Evolutionary conservation across 139 green algal species (phyloP), one percentile per base, ranked within the genome.

Genomic region (Picochlorum sp.): DNA sequence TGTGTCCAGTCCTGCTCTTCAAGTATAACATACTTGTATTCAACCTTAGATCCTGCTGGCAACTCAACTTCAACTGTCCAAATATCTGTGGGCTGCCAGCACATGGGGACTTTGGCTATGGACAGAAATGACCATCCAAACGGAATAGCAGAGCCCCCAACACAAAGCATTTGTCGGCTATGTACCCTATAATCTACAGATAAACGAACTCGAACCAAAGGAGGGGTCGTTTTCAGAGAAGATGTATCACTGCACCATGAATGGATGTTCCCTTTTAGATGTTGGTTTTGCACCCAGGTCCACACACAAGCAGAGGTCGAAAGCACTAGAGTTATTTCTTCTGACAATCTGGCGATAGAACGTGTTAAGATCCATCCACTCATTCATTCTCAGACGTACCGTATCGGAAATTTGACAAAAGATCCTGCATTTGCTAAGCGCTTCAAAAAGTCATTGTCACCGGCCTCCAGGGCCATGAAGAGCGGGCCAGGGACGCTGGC

Each of bases 11-110:
- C 83, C 78, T 95, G 87, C 57, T 95, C 86, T 56, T 94, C 88
- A 3, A 96, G 58, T 28, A 96, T 88, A 5, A 96, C 88, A 35
- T 96, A 96, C 57, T 96, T 96, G 79, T 96, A 93, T 57, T 96
- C 87, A 44, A 94, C 75, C 14, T 74, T 70, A n/a, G 85, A 76
- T 6, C 83, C 82, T 1, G 76, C 79, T 3, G 80, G 76, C 26
- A 96, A 73, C 39, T 93, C 70, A n/a, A 93, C 85, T 74, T 96
- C 87, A 31, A 77, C 75, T 12, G 63, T 83, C 88, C 88, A 95
- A 13, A 90, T 65, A 63, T 95, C 87, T 0, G 68, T 77, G 10
- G 70, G 70, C 43, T 80, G 87, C 88, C 88, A 95, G 2, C 70
- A 79, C 83, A 94, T 93, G 7, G 88, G 88, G 29, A 93, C 82